phyloP scores from a whole-genome alignment of 2,329 filamentous ascomycete genomes.

The Blumeria hordei region DNA sequence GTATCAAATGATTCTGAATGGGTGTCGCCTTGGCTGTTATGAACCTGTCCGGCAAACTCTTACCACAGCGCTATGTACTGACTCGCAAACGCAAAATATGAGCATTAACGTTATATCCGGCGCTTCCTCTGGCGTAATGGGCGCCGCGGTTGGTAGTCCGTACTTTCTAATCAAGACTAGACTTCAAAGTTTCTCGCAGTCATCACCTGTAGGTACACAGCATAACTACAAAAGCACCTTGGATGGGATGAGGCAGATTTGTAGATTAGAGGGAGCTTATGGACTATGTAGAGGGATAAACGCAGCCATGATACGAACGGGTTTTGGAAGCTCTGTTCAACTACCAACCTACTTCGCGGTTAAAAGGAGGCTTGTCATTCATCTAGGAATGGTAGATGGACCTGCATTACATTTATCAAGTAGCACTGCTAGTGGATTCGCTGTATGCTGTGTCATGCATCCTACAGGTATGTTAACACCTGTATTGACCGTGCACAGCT shows the following conservation, averaged over 20 bases:
- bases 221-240: slow-evolving; percentile 70
- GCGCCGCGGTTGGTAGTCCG: slow-evolving; percentile 76
- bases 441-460: slow-evolving; percentile 95
- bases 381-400: slow-evolving; percentile 76
- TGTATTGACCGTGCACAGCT: slow-evolving; percentile 2
- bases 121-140: slow-evolving; percentile 69
- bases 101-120: slow-evolving; percentile 86
- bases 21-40: slow-evolving; percentile 91
- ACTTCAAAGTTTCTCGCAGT: slow-evolving; percentile 79
- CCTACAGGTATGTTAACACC: slow-evolving; percentile 44
- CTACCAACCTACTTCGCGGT: slow-evolving; percentile 96
- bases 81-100: slow-evolving; percentile 56
- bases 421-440: slow-evolving; percentile 76
- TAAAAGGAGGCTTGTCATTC: slow-evolving; percentile 60
- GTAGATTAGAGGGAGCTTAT: slow-evolving; percentile 45
- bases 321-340: slow-evolving; percentile 88
- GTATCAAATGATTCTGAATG: slow-evolving; percentile 91
- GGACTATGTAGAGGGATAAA: slow-evolving; percentile 79
- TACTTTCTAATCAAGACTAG: slow-evolving; percentile 98
- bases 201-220: slow-evolving; percentile 87
- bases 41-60: slow-evolving; percentile 65
- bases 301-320: slow-evolving; percentile 87
- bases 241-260: slow-evolving; percentile 66
- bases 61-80: slow-evolving; percentile 44
- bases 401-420: slow-evolving; percentile 71